A percentile compares a stretch with the other conserved stretches of the same genome.
Conservation (phyloP, 768 basidiomycete species). For the Rhizopogon vesiculosus region DNA sequence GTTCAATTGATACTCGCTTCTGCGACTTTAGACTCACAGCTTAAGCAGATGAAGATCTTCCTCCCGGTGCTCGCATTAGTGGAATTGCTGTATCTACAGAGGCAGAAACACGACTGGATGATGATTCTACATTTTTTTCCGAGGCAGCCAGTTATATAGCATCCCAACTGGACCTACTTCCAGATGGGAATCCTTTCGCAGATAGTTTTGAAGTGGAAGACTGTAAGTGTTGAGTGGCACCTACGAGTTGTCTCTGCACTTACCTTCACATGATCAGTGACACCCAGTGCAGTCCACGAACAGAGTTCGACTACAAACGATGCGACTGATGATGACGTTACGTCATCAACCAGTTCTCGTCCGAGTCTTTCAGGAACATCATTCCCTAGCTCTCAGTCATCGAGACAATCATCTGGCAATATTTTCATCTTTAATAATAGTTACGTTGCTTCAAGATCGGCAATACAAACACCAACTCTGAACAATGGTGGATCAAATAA, state of each 20-base stretch:
- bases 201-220: neutral
- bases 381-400: too few species aligned
- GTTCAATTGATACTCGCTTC: neutral
- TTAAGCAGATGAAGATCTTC: neutral
- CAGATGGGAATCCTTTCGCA: neutral
- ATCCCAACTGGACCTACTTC: neutral
- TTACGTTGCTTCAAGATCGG: neutral
- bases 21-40: neutral
- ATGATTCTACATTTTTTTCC: neutral
- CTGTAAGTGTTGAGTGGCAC: neutral
- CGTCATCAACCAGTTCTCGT: too few species aligned
- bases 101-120: slow-evolving; percentile 1
- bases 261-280: too few species aligned
- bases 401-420: neutral
- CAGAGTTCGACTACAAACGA: neutral
- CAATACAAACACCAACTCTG: neutral
- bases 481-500: neutral
- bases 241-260: too few species aligned
- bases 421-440: neutral
- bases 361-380: too few species aligned
- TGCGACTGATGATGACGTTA: neutral
- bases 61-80: neutral
- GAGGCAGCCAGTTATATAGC: neutral
- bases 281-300: neutral
- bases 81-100: slow-evolving; percentile 3